Conservation (phyloP, 441 rosid genomes). For the Cnidoscolus chayamansa region DNA sequence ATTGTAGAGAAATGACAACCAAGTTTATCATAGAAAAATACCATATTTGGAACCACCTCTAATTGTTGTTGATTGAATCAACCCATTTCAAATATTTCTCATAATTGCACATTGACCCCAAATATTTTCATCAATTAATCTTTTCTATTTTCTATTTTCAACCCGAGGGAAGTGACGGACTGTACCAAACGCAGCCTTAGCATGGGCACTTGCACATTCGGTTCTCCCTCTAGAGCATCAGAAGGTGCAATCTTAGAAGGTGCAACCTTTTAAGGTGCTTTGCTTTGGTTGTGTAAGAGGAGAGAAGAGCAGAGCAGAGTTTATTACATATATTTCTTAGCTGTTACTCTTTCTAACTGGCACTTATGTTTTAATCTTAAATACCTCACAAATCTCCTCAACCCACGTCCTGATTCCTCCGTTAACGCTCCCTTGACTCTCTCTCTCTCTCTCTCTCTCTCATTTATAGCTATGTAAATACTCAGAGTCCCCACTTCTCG, state of each 20-base stretch:
- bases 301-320: not conserved
- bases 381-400: constrained; percentile 1
- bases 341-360: constrained; percentile 24
- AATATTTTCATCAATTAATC: not conserved
- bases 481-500: not conserved
- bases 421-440: constrained; percentile 24
- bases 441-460: constrained; percentile 8
- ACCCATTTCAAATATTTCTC: no score
- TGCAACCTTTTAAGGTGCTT: no score
- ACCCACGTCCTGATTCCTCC: constrained; percentile 17
- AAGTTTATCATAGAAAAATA: not conserved
- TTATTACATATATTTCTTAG: constrained; percentile 11
- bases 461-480: constrained; percentile 19
- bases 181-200: not conserved
- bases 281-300: no score
- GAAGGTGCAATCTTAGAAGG: no score
- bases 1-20: no score
- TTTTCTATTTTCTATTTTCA: no score
- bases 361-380: constrained; percentile 2
- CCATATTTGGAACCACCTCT: not conserved
- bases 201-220: not conserved
- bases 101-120: no score
- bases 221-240: not conserved
- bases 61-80: not conserved
- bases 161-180: no score